Evolutionary conservation across 192 early-diverging fungal species (phyloP), one percentile per base, ranked within the genome.

Genomic region (Podila verticillata): DNA sequence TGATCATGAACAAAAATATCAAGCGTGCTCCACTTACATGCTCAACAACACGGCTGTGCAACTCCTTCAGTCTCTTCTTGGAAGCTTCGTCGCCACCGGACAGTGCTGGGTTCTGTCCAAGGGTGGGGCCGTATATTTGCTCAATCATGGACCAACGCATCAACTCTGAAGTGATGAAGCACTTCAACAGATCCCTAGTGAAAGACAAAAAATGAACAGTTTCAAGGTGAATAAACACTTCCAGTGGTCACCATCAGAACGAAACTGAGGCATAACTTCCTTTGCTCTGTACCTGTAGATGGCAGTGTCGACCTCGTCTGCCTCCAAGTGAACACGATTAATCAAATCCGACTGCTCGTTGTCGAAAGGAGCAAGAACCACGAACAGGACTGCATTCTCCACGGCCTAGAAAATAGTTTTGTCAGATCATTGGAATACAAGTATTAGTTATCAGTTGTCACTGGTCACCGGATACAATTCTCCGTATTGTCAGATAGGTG

Each of bases 331-430:
- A 30, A 97, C 90, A 56, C 96, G 88, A 71, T 98, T 94, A 39
- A 98, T 90, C 62, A 98, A 74, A 74, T 99, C 97, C 0, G 93
- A 91, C 83, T 99, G 98, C 86, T 98, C 97, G 81, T 98, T 96
- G 83, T 95, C 94, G 82, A 92, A 98, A 3, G 97, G 96, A 26
- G 98, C 85, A 32, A 99, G 89, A 30, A 94, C 86, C 70, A 98
- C 84, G 69, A 94, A 99, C 61, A 96, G 84, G 6, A 97, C 90
- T 39, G 94, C 88, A 68, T 92, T 94, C 75, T 93, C 84, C 24
- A 98, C 87, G 44, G 89, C 87, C 90, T 93, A 66, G 22, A 32
- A n/a, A 44, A 44, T 44, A 44, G 15, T 44, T n/a, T 44, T 44
- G 39, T 44, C 65, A 10, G 5, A 61, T n/a, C 28, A 61, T n/a